phyloP scores from a whole-genome alignment of 441 rosid species.

The Croton setiger region DNA sequence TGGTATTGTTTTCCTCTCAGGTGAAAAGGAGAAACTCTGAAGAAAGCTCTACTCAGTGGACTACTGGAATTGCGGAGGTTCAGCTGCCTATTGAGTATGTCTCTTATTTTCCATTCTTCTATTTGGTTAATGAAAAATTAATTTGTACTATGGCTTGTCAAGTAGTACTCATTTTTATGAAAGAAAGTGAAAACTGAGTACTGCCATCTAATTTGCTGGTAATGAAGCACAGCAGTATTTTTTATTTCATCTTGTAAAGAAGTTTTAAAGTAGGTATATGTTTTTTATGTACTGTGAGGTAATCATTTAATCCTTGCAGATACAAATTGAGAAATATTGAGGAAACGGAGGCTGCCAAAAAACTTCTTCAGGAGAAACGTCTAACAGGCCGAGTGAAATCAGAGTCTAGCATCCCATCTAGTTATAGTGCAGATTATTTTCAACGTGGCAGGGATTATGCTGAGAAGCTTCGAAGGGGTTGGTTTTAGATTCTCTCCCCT shows the following conservation, averaged over 20 bases:
- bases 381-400: slow-evolving; percentile 66
- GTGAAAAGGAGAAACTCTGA: slow-evolving; percentile 83
- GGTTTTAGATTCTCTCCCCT: neutral
- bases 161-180: neutral
- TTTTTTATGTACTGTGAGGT: slow-evolving; percentile 5
- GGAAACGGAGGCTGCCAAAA: slow-evolving; percentile 97
- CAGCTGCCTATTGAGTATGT: slow-evolving; percentile 91
- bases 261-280: neutral
- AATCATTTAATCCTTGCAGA: slow-evolving; percentile 37
- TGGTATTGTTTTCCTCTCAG: slow-evolving; percentile 30
- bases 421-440: slow-evolving; percentile 95
- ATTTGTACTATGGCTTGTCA: neutral
- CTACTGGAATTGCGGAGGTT: slow-evolving; percentile 95
- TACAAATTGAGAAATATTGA: slow-evolving; percentile 88
- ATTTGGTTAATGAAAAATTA: neutral
- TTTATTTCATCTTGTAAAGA: neutral
- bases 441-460: slow-evolving; percentile 92
- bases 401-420: slow-evolving; percentile 73
- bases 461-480: slow-evolving; percentile 92
- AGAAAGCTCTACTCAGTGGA: slow-evolving; percentile 98
- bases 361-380: slow-evolving; percentile 91
- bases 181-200: neutral
- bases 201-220: slow-evolving; percentile 12
- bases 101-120: neutral
- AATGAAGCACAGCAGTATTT: slow-evolving; percentile 6